Conservation (phyloP, 805 yeast species). For the Kuraishia hungarica region DNA sequence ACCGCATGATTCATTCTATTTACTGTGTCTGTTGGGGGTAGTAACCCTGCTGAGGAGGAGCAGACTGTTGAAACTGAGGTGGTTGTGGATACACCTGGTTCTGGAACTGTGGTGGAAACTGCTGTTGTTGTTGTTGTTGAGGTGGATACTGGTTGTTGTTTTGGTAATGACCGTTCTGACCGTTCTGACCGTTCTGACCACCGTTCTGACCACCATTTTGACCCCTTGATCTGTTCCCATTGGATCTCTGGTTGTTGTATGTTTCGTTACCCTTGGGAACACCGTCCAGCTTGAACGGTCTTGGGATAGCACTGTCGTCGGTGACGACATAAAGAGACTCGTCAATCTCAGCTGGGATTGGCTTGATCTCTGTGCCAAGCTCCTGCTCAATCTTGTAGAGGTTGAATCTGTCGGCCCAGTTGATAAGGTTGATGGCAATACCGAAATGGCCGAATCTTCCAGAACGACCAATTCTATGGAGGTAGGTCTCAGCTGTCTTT, state of each 20-base stretch:
- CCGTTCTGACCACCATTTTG: slow-evolving; percentile 4
- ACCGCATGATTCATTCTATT: neutral
- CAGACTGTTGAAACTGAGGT: neutral
- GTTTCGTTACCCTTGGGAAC: slow-evolving; percentile 21
- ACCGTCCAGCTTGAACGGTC: slow-evolving; percentile 74
- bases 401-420: slow-evolving; percentile 94
- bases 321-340: slow-evolving; percentile 82
- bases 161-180: slow-evolving; percentile 14
- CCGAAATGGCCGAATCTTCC: slow-evolving; percentile 99
- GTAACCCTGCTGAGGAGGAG: neutral
- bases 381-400: slow-evolving; percentile 94
- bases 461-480: slow-evolving; percentile 98
- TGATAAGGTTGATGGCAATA: slow-evolving; percentile 91
- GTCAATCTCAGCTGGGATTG: slow-evolving; percentile 93
- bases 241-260: slow-evolving; percentile 12
- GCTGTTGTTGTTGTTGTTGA: neutral
- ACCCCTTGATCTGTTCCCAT: slow-evolving; percentile 13
- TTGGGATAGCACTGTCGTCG: slow-evolving; percentile 67
- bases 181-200: slow-evolving; percentile 21
- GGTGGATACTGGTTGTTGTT: neutral
- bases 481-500: slow-evolving; percentile 77
- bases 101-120: neutral
- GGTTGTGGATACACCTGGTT: slow-evolving; percentile 1
- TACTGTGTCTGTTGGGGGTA: neutral
- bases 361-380: slow-evolving; percentile 93